These are phyloP conservation scores for Gautieria morchelliformis DNA, from an alignment of 768 basidiomycete genomes.

Conservation along the genomic window DNA sequence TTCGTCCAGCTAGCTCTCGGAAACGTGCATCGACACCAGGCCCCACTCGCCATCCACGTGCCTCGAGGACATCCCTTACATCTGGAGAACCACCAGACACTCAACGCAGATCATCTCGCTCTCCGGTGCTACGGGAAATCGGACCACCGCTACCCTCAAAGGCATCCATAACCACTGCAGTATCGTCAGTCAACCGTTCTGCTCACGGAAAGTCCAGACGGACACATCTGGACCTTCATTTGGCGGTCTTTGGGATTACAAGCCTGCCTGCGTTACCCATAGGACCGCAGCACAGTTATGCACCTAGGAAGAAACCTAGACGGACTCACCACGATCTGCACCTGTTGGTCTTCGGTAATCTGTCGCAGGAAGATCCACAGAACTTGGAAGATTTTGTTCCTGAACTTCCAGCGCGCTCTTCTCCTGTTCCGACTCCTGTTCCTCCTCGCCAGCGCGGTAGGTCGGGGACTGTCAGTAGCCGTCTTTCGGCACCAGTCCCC, in stretches of 20 bases:
- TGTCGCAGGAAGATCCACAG: background rate
- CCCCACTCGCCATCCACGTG: background rate
- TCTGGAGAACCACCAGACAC: background rate
- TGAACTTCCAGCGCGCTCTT: background rate
- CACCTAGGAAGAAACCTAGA: constrained; percentile 13
- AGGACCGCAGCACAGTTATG: background rate
- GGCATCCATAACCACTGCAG: background rate
- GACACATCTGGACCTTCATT: constrained; percentile 14
- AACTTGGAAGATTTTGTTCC: background rate
- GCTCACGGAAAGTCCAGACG: constrained; percentile 2
- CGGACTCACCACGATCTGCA: constrained; percentile 31
- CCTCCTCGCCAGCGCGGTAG: background rate
- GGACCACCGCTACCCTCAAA: background rate
- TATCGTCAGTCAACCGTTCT: background rate
- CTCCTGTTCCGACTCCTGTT: background rate
- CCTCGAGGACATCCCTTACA: too few species aligned
- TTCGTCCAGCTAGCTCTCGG: background rate
- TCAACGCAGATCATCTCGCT: background rate
- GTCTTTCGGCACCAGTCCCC: background rate
- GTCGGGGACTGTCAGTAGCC: background rate
- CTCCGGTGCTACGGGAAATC: background rate
- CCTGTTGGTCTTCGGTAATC: constrained; percentile 18
- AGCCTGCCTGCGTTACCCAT: background rate
- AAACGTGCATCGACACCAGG: background rate
- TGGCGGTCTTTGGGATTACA: constrained; percentile 5